These are phyloP conservation scores for Eucalyptus melliodora DNA, from an alignment of 345 rosid species.

Conservation along the genomic window DNA sequence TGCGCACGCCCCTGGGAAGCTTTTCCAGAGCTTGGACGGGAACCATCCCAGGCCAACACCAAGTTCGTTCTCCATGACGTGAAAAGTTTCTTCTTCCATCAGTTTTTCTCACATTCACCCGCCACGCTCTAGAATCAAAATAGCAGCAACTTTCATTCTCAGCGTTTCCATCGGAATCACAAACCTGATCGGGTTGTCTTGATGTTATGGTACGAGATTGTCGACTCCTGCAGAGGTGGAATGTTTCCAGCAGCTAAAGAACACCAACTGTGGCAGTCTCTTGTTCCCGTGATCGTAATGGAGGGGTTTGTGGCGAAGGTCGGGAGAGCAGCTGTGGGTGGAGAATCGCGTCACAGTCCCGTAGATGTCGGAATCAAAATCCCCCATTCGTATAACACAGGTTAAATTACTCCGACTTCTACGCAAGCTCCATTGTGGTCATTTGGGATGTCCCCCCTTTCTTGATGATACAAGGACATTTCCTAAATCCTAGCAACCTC, in stretches of 20 bases:
- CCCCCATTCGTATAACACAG: constrained; percentile 27
- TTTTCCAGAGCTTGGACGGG: neutral
- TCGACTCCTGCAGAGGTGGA: constrained; percentile 75
- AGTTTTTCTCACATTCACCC: neutral
- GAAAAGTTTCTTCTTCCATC: neutral
- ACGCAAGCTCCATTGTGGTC: constrained; percentile 61
- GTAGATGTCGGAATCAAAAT: constrained; percentile 35
- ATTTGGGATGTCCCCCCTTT: constrained; percentile 65
- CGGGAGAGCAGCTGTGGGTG: constrained; percentile 79
- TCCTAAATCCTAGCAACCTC: constrained; percentile 31
- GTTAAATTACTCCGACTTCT: neutral
- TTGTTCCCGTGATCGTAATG: constrained; percentile 55
- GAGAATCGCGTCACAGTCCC: constrained; percentile 67
- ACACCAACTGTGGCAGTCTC: constrained; percentile 75
- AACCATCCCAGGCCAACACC: neutral
- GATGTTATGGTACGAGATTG: constrained; percentile 33
- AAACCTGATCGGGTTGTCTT: constrained; percentile 40
- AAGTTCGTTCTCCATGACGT: neutral
- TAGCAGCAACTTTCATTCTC: constrained; percentile 49
- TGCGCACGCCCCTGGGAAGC: neutral
- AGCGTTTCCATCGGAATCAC: constrained; percentile 45
- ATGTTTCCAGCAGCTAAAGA: constrained; percentile 69
- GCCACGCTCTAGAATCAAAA: constrained; percentile 53
- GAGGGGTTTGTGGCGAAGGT: constrained; percentile 66
- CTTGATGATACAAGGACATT: constrained; percentile 39